Evolutionary conservation across 768 basidiomycete genomes (phyloP), one percentile per base, ranked within the genome.

Genomic region (Tubosaeta sp.): DNA sequence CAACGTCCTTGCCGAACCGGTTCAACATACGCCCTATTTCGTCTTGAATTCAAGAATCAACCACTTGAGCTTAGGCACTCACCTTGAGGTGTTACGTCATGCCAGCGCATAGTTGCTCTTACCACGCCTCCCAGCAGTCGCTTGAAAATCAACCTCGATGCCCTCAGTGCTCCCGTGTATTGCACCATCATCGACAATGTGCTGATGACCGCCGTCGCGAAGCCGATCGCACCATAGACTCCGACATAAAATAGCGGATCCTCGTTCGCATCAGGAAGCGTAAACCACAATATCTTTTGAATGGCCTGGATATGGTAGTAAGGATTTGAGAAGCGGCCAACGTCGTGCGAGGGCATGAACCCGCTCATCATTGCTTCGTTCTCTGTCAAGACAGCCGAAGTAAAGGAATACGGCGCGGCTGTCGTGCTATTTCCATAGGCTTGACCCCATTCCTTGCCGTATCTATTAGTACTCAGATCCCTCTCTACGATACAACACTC

Each of bases 1-100:
- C 91, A 31, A 94, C 78, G 60, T 95, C 91, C 73, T 85, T 86
- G 60, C 82, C 86, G 61, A 94, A 93, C 6, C 91, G 80, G 67
- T 93, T 94, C 58, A 94, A 74, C 78, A 94, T 85, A 3, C 89
- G 85, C 34, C 90, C 88, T 81, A 48, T 24, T 22, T 19, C 44
- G 6, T 50, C 30, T 47, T 51, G 29, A 30, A n/a, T 34, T 13
- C 10, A 47, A 16, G 25, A 48, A 16, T 18, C 32, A 43, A 42
- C n/a, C 6, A 29, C 7, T 14, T 13, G 6, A 22, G 7, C 14
- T 7, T 7, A 4, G 19, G 22, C 11, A 2, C 53, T 30, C 59
- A 75, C 88, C 89, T 68, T 86, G 82, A 2, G 90, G 90, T 0
- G 90, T 92, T 0, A 85, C 83, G 62, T 92, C 89, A 61, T 85